Evolutionary conservation across 2,329 filamentous ascomycete species (phyloP).

Genomic region (Aspergillus luchuensis): DNA sequence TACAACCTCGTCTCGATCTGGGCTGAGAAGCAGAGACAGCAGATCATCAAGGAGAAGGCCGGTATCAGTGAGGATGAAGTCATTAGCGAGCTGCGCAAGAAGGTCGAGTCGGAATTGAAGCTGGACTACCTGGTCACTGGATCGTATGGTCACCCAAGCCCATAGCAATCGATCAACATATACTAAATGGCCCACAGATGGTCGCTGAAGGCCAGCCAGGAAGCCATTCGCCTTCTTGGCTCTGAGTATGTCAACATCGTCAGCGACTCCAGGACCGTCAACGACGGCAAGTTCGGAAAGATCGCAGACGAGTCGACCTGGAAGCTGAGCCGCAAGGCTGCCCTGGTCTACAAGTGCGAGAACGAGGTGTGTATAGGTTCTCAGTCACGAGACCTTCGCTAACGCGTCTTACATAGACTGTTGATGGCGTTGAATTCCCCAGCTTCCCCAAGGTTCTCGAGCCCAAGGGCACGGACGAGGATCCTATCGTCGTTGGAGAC

Average conservation of each 20-base stretch:
- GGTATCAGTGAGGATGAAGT: constrained; percentile 58
- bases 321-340: constrained; percentile 65
- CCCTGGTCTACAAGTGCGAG: constrained; percentile 86
- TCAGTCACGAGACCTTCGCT: not conserved
- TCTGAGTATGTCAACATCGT: constrained; percentile 76
- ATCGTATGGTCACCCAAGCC: constrained; percentile 40
- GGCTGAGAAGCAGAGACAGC: constrained; percentile 68
- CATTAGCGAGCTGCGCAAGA: constrained; percentile 61
- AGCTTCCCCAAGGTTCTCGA: constrained; percentile 67
- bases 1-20: constrained; percentile 84
- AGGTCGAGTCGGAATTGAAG: constrained; percentile 70
- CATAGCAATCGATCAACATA: not conserved
- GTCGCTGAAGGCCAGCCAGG: constrained; percentile 85
- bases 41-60: constrained; percentile 46
- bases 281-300: constrained; percentile 79
- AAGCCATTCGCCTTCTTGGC: constrained; percentile 76
- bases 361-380: constrained; percentile 61
- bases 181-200: constrained; percentile 49
- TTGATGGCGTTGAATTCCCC: constrained; percentile 87
- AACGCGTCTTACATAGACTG: constrained; percentile 26
- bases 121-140: constrained; percentile 91
- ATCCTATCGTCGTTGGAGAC: constrained; percentile 81
- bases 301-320: constrained; percentile 78
- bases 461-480: constrained; percentile 54
- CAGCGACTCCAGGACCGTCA: constrained; percentile 63